phyloP scores from a whole-genome alignment of 352 stramenopile genomes.

The Pythium guiyangense region DNA sequence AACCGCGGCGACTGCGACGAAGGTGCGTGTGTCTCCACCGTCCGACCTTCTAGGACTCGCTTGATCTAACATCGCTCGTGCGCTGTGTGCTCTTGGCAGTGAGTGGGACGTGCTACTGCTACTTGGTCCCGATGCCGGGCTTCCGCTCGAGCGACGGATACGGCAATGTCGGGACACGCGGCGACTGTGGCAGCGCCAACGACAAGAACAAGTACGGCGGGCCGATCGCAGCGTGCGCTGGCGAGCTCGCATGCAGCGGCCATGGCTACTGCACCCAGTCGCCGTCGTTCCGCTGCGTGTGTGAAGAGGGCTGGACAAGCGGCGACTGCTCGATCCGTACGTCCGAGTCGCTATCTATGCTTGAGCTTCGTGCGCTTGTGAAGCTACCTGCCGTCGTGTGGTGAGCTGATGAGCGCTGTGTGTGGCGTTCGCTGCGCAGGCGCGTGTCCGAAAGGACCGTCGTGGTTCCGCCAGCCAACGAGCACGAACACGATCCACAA shows the following conservation, averaged over 20 bases:
- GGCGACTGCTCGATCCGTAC: conserved; percentile 65
- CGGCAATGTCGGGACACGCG: conserved; percentile 78
- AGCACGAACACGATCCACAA: conserved; percentile 44
- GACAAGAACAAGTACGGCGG: conserved; percentile 75
- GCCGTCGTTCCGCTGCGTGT: conserved; percentile 56
- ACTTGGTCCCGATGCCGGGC: conserved; percentile 59
- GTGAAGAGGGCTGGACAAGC: conserved; percentile 50
- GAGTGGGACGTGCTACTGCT: conserved; percentile 51
- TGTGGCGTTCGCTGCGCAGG: conserved; percentile 20
- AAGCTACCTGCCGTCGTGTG: too few species aligned
- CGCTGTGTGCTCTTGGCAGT: conserved; percentile 12
- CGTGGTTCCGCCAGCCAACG: conserved; percentile 54
- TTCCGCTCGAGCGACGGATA: conserved; percentile 85
- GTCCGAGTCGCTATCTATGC: not conserved
- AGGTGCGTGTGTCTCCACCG: too few species aligned
- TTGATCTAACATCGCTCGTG: not conserved
- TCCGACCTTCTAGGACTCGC: too few species aligned
- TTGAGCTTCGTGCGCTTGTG: not conserved
- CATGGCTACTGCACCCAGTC: conserved; percentile 58
- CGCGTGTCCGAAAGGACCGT: conserved; percentile 51
- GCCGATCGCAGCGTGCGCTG: conserved; percentile 47
- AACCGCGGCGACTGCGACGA: conserved; percentile 86
- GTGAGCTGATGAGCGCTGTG: too few species aligned
- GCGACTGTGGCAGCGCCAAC: conserved; percentile 90
- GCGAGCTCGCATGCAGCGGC: conserved; percentile 68